Conservation (phyloP, 225 moss, liverwort and hornwort genomes). For the Pseudisothecium myosuroides region DNA sequence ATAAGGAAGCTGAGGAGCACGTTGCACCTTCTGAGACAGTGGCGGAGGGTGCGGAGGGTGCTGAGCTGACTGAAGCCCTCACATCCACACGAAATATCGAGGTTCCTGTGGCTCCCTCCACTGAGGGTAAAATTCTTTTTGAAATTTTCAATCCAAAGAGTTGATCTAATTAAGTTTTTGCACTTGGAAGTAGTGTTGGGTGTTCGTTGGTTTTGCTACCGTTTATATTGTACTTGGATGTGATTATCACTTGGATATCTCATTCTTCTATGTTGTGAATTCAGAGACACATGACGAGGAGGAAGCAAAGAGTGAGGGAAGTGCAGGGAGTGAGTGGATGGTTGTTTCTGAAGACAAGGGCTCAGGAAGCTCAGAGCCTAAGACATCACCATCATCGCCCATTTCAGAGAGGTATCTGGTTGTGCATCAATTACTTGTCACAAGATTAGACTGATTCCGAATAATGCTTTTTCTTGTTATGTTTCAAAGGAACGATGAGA, state of each 20-base stretch:
- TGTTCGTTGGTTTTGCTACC: not conserved
- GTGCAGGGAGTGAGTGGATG: constrained; percentile 92
- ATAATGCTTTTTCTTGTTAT: not conserved
- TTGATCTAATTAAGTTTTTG: not conserved
- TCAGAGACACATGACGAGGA: constrained; percentile 62
- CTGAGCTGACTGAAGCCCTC: not conserved
- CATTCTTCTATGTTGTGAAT: not conserved
- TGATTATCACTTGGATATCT: not conserved
- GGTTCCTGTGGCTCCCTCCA: constrained; percentile 1
- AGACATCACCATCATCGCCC: constrained; percentile 42
- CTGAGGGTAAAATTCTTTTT: constrained; percentile 11
- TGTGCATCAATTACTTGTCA: not conserved
- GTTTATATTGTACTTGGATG: not conserved
- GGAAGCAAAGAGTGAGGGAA: constrained; percentile 87
- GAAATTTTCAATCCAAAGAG: not conserved
- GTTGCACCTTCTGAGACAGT: constrained; percentile 5
- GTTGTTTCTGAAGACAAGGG: constrained; percentile 84
- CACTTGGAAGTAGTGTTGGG: not conserved
- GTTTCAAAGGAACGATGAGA: not conserved
- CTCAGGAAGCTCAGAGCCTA: constrained; percentile 38
- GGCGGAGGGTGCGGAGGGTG: constrained; percentile 9
- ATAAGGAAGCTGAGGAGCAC: constrained; percentile 49
- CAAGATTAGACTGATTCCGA: not conserved
- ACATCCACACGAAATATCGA: constrained; percentile 12
- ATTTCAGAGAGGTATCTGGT: constrained; percentile 26